phyloP scores from a whole-genome alignment of 768 basidiomycete species.

The Holtermannia corniformis region DNA sequence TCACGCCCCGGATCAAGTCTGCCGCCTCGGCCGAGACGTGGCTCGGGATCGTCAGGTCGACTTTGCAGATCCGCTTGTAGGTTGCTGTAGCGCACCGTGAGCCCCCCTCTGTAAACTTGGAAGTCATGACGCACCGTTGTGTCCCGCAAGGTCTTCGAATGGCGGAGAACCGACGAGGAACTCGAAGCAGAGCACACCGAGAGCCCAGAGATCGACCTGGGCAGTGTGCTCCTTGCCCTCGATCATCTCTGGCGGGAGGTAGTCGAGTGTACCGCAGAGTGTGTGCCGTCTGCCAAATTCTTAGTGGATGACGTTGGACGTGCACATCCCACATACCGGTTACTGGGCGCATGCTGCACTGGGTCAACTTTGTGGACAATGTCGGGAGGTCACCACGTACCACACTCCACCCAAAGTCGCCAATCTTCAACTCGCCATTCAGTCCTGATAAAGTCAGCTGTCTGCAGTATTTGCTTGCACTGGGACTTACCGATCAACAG shows the following conservation, averaged over 20 bases:
- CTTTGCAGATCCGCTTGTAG: conserved; percentile 65
- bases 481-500: conserved; percentile 59
- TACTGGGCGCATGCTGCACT: conserved; percentile 67
- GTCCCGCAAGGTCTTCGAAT: conserved; percentile 52
- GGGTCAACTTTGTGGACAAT: not conserved
- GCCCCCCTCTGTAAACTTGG: not conserved
- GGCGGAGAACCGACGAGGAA: conserved; percentile 75
- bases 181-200: conserved; percentile 94
- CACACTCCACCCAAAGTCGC: conserved; percentile 90
- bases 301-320: not conserved
- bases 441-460: conserved; percentile 38
- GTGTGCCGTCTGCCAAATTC: conserved; percentile 53
- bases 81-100: conserved; percentile 53
- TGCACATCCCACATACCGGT: conserved; percentile 44
- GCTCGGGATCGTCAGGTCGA: conserved; percentile 55
- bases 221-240: conserved; percentile 81
- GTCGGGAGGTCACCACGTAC: conserved; percentile 13
- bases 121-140: conserved; percentile 1
- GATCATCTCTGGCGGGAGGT: conserved; percentile 97
- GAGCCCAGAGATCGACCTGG: conserved; percentile 89
- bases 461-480: not conserved
- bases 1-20: conserved; percentile 56
- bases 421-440: conserved; percentile 95
- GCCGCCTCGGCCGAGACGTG: conserved; percentile 56
- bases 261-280: conserved; percentile 90